A percentile compares a stretch with the other conserved stretches of the same genome.
Conservation (phyloP, 257 asterid genomes). For the Salvia rosmarinus region DNA sequence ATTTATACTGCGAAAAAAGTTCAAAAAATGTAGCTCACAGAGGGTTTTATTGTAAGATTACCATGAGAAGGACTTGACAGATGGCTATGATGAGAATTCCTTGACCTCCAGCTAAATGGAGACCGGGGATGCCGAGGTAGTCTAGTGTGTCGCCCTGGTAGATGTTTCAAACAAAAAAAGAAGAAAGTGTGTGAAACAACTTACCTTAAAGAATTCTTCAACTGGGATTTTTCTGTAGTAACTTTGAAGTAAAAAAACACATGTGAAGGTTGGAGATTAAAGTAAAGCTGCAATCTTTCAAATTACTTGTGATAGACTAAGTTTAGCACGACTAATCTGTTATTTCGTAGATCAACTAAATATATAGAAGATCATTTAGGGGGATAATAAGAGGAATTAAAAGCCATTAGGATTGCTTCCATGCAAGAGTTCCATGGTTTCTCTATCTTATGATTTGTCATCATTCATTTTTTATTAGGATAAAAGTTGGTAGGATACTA, state of each 20-base stretch:
- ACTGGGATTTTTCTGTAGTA: background rate
- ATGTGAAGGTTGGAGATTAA: background rate
- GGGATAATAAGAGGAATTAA: too few relatives aligned
- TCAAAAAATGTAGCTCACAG: background rate
- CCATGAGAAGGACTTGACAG: conserved; percentile 94
- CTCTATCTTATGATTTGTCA: too few relatives aligned
- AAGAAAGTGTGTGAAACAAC: background rate
- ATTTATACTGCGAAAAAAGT: background rate
- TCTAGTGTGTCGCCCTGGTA: conserved; percentile 93
- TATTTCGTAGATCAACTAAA: background rate
- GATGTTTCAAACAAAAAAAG: conserved; percentile 45
- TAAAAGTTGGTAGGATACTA: too few relatives aligned
- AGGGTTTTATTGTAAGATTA: conserved; percentile 25
- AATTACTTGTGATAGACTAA: background rate
- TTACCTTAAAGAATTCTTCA: background rate
- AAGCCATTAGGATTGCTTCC: too few relatives aligned
- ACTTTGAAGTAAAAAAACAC: background rate
- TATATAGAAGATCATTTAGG: background rate
- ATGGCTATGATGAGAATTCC: too few relatives aligned
- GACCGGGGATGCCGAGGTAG: conserved; percentile 96
- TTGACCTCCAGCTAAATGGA: conserved; percentile 96
- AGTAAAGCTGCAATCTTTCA: background rate
- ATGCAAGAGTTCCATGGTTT: too few relatives aligned
- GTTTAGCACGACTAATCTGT: background rate
- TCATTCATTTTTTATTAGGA: background rate